phyloP scores from a whole-genome alignment of 2,329 filamentous ascomycete genomes.

The Cladosporium halotolerans region DNA sequence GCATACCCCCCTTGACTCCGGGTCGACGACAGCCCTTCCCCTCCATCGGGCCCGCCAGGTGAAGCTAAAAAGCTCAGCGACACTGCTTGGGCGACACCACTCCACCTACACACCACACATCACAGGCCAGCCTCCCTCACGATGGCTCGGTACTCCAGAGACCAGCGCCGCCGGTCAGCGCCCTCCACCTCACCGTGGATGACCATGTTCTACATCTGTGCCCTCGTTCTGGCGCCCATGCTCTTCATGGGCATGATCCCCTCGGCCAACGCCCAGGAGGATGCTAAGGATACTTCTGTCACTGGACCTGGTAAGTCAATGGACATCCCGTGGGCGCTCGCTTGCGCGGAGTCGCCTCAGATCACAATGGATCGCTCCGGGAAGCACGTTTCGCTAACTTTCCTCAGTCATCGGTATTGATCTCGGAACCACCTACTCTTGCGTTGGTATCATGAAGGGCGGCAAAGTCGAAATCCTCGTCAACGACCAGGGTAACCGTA shows the following conservation, averaged over 20 bases:
- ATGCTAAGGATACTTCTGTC: slow-evolving; percentile 55
- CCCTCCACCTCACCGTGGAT: slow-evolving; percentile 51
- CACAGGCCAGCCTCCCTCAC: slow-evolving; percentile 22
- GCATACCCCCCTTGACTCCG: slow-evolving; percentile 5
- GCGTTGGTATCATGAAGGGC: slow-evolving; percentile 92
- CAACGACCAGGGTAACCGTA: slow-evolving; percentile 96
- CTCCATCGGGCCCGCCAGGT: slow-evolving; percentile 3
- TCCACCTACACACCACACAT: neutral
- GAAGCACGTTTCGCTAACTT: slow-evolving; percentile 10
- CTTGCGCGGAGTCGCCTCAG: neutral
- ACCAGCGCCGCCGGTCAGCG: slow-evolving; percentile 21
- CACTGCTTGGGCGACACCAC: neutral
- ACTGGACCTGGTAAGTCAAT: slow-evolving; percentile 56
- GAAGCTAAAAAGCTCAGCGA: slow-evolving; percentile 3
- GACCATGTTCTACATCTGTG: slow-evolving; percentile 83
- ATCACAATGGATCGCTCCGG: neutral
- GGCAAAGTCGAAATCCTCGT: slow-evolving; percentile 93
- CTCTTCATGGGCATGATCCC: slow-evolving; percentile 64
- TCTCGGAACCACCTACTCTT: slow-evolving; percentile 80
- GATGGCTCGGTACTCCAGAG: slow-evolving; percentile 31
- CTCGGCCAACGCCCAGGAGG: slow-evolving; percentile 59
- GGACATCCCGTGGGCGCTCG: neutral
- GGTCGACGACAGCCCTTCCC: neutral
- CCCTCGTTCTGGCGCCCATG: slow-evolving; percentile 78
- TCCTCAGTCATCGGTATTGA: slow-evolving; percentile 80